These are phyloP conservation scores for Leishmania tropica DNA, from an alignment of 208 protist species.

Conservation along the genomic window DNA sequence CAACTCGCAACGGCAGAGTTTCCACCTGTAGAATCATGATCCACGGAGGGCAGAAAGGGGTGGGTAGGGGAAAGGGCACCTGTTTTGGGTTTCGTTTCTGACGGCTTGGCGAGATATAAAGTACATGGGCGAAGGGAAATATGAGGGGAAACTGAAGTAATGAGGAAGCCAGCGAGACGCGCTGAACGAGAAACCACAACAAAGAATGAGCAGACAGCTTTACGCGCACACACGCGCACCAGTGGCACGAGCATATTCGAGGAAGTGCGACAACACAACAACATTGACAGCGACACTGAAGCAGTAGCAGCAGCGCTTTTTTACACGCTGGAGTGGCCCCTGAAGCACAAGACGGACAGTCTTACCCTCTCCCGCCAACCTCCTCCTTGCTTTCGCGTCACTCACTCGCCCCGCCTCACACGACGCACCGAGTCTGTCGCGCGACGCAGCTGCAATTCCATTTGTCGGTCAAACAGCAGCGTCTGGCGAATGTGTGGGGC, in stretches of 20 bases:
- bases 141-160: not conserved
- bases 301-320: not conserved
- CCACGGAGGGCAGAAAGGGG: not conserved
- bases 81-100: not conserved
- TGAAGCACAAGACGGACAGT: not conserved
- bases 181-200: not conserved
- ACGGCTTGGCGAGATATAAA: not conserved
- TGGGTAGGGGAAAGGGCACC: not conserved
- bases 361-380: not conserved
- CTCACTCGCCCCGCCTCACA: not conserved
- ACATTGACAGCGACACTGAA: not conserved
- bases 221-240: not conserved
- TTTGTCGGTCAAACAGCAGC: slow-evolving; percentile 43
- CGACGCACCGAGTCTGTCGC: slow-evolving; percentile 31
- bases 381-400: not conserved
- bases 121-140: not conserved
- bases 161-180: not conserved
- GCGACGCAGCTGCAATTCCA: slow-evolving; percentile 36
- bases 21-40: not conserved
- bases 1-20: not conserved
- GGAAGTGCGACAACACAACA: not conserved
- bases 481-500: slow-evolving; percentile 43
- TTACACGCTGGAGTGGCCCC: not conserved
- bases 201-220: not conserved
- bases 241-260: not conserved